Base-by-base conservation (phyloP, 257 asterid species). In the Perilla frutescens region DNA sequence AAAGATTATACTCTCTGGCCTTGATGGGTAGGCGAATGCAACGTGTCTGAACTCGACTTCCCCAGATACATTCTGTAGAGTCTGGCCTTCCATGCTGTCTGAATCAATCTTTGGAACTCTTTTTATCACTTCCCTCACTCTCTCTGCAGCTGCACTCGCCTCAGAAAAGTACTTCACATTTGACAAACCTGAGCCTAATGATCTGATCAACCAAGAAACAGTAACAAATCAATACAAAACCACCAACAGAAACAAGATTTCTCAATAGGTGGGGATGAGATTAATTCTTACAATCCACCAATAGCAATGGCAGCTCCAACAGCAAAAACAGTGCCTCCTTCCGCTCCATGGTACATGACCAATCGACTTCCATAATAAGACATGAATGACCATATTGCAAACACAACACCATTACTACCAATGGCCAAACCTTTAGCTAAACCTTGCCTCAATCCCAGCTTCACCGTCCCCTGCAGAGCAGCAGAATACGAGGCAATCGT, bases 381-480 rank as follows among this genome's bases (percentile, higher is more conserved):
- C 88, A 91, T 76, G 76, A 90, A 90, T 0, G 96, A 70, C 98
- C 99, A 94, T 32, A 94, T 90, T 1, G 97, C 96, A 62, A 87
- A 94, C 29, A 85, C 90, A 0, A 94, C 70, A 1, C 97, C 90
- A 13, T 86, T 94, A 26, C 99, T 94, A 0, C 99, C 99, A 31
- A 94, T 83, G 4, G 97, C 97, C 72, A 94, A 75, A 6, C 99
- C 99, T 81, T 94, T 94, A 5, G 95, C 93, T 6, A 91, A 84
- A 12, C 99, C 99, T 77, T 94, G 99, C 54, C 80, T 73, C 9
- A 86, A 51, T 8, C 99, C 97, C 62, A 91, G 74, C 39, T 83
- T 86, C 5, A 88, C 87, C 1, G 96, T 83, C 65, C 91, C 99
- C 32, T 88, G 84, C 14, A 94, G 93, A 37, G 99, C 92, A 41